Percentiles rank a stretch among this genome's conserved stretches.
phyloP scores from a whole-genome alignment of 306 rosid species.

The Acmispon strigosus region DNA sequence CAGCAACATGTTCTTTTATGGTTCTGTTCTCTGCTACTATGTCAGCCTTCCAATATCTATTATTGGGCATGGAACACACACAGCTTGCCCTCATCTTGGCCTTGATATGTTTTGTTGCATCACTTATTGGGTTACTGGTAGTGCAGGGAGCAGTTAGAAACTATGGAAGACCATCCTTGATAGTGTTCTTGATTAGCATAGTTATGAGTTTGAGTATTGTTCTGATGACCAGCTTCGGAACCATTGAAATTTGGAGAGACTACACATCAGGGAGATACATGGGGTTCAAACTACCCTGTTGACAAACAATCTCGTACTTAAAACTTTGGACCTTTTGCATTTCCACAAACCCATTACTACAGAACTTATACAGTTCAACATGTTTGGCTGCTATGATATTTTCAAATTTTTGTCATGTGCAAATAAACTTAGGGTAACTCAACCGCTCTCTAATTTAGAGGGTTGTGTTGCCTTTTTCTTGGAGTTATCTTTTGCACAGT shows the following conservation, averaged over 20 bases:
- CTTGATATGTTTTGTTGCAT: conserved; percentile 52
- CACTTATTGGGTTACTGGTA: conserved; percentile 61
- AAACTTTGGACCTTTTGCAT: no score
- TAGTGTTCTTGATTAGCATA: conserved; percentile 59
- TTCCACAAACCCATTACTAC: no score
- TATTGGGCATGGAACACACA: conserved; percentile 67
- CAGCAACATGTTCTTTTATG: conserved; percentile 92
- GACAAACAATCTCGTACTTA: conserved; percentile 15
- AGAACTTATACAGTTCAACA: no score
- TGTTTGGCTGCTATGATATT: no score
- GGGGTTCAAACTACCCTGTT: conserved; percentile 83
- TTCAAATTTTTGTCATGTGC: no score
- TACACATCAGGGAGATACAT: conserved; percentile 60
- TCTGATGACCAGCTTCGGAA: conserved; percentile 75
- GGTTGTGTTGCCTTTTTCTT: no score
- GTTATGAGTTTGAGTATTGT: conserved; percentile 75
- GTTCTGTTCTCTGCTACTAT: conserved; percentile 83
- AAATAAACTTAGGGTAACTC: no score
- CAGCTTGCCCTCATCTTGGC: conserved; percentile 48
- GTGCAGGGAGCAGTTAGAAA: conserved; percentile 59
- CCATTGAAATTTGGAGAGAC: conserved; percentile 51
- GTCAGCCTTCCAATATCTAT: conserved; percentile 71
- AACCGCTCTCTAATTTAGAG: no score
- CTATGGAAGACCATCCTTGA: conserved; percentile 77
- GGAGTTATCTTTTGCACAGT: no score